A percentile compares a stretch with the other conserved stretches of the same genome.
phyloP scores from a whole-genome alignment of 2,329 filamentous ascomycete species.

The Xylaria sp. region DNA sequence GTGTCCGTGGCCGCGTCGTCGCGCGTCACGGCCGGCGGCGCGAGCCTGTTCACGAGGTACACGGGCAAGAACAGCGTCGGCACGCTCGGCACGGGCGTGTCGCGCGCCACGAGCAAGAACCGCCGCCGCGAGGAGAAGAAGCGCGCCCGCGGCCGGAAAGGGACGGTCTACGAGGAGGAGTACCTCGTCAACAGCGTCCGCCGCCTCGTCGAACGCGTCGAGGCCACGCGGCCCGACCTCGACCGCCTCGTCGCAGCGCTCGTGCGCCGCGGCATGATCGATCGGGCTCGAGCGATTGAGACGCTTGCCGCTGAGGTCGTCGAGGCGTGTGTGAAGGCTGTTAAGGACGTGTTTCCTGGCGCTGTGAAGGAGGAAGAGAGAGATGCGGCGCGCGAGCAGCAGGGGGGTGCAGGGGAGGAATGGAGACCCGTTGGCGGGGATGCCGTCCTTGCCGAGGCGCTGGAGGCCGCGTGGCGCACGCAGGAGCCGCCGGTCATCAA shows the following conservation, averaged over 20 bases:
- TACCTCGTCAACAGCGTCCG: conserved; percentile 91
- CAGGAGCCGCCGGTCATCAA: conserved; percentile 62
- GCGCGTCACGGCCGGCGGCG: conserved; percentile 79
- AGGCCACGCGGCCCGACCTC: conserved; percentile 77
- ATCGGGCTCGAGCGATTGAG: conserved; percentile 83
- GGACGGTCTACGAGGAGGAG: conserved; percentile 97
- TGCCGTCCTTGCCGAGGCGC: conserved; percentile 63
- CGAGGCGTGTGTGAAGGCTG: conserved; percentile 72
- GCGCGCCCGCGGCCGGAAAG: conserved; percentile 92
- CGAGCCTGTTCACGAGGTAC: conserved; percentile 93
- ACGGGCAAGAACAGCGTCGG: conserved; percentile 76
- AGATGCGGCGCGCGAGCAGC: conserved; percentile 20
- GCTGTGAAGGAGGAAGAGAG: conserved; percentile 2
- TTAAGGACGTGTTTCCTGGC: conserved; percentile 74
- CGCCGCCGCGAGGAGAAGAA: conserved; percentile 92
- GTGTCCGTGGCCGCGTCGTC: conserved; percentile 87
- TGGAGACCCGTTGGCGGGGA: conserved; percentile 60
- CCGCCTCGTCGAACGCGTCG: conserved; percentile 84
- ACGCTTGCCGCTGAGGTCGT: conserved; percentile 78
- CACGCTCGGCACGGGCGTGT: conserved; percentile 78
- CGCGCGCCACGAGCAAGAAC: conserved; percentile 87
- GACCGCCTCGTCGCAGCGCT: conserved; percentile 80
- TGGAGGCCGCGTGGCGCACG: conserved; percentile 58
- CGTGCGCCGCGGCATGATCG: conserved; percentile 84
- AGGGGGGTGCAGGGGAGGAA: conserved; percentile 42